Evolutionary conservation across 305 asterid genomes (phyloP).

Genomic region (Euphrasia arctica): DNA sequence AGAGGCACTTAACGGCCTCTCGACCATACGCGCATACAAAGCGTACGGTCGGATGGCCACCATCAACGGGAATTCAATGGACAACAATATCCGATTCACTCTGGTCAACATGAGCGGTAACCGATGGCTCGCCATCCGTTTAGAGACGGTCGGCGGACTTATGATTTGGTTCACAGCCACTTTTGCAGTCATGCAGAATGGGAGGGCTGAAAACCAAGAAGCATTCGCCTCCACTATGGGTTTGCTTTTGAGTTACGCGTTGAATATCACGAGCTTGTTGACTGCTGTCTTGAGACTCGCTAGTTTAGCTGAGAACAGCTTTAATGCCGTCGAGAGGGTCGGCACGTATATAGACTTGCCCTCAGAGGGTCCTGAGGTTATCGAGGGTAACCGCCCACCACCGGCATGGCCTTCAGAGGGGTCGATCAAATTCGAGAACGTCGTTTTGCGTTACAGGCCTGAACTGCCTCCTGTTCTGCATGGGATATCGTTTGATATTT

Average conservation of each 20-base stretch:
- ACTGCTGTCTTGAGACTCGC: slow-evolving; percentile 79
- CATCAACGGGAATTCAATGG: slow-evolving; percentile 80
- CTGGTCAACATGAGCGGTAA: slow-evolving; percentile 72
- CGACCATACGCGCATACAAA: slow-evolving; percentile 86
- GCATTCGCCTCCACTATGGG: slow-evolving; percentile 93
- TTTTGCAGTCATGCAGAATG: slow-evolving; percentile 79
- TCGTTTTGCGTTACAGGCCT: slow-evolving; percentile 72
- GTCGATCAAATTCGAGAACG: slow-evolving; percentile 60
- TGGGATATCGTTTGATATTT: slow-evolving; percentile 66
- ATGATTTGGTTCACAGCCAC: slow-evolving; percentile 95
- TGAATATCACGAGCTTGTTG: slow-evolving; percentile 72
- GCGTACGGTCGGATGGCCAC: slow-evolving; percentile 76
- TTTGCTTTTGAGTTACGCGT: slow-evolving; percentile 74
- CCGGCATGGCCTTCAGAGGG: slow-evolving; percentile 87
- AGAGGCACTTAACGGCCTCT: slow-evolving; percentile 77
- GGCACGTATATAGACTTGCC: slow-evolving; percentile 84
- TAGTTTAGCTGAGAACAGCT: slow-evolving; percentile 81
- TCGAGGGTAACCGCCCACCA: slow-evolving; percentile 71
- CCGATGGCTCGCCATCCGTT: slow-evolving; percentile 88
- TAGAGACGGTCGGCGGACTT: slow-evolving; percentile 80
- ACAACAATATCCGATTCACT: slow-evolving; percentile 72
- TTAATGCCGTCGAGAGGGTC: slow-evolving; percentile 89
- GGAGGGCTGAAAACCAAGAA: slow-evolving; percentile 61
- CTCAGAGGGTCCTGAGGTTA: slow-evolving; percentile 57
- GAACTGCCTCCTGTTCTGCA: slow-evolving; percentile 83